phyloP scores from a whole-genome alignment of 169 alveolate species.

The Perkinsus olseni region DNA sequence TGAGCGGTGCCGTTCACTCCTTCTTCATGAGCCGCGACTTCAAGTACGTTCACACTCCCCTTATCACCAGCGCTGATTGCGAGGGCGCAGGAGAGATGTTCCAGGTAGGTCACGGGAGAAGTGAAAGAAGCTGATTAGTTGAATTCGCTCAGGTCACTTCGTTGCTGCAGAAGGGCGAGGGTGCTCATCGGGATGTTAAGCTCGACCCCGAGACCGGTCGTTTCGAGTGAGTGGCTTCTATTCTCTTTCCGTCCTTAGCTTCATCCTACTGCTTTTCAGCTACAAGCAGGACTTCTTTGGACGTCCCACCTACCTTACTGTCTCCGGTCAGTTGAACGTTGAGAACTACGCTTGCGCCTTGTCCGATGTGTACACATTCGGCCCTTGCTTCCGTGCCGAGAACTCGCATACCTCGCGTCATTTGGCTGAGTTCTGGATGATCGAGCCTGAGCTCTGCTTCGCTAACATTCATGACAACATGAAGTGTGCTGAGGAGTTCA shows the following conservation, averaged over 20 bases:
- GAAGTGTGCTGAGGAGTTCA: slow-evolving; percentile 92
- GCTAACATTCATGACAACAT: slow-evolving; percentile 75
- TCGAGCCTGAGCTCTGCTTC: slow-evolving; percentile 97
- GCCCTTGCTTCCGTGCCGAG: slow-evolving; percentile 99
- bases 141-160: not conserved
- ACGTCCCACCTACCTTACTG: slow-evolving; percentile 90
- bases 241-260: not conserved
- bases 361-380: slow-evolving; percentile 95
- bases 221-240: not conserved
- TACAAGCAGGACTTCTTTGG: slow-evolving; percentile 90
- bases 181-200: not conserved
- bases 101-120: slow-evolving; percentile 53
- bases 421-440: slow-evolving; percentile 99
- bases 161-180: slow-evolving; percentile 4
- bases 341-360: slow-evolving; percentile 88
- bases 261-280: not conserved
- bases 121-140: slow-evolving; percentile 15
- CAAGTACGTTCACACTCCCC: slow-evolving; percentile 93
- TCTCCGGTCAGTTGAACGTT: slow-evolving; percentile 91
- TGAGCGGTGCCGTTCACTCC: slow-evolving; percentile 71
- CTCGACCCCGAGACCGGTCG: slow-evolving; percentile 10
- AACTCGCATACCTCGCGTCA: slow-evolving; percentile 93
- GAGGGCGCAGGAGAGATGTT: slow-evolving; percentile 99
- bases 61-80: slow-evolving; percentile 97
- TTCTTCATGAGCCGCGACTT: slow-evolving; percentile 77